phyloP scores from a whole-genome alignment of 352 stramenopile species.

The Phytophthora crassamura region DNA sequence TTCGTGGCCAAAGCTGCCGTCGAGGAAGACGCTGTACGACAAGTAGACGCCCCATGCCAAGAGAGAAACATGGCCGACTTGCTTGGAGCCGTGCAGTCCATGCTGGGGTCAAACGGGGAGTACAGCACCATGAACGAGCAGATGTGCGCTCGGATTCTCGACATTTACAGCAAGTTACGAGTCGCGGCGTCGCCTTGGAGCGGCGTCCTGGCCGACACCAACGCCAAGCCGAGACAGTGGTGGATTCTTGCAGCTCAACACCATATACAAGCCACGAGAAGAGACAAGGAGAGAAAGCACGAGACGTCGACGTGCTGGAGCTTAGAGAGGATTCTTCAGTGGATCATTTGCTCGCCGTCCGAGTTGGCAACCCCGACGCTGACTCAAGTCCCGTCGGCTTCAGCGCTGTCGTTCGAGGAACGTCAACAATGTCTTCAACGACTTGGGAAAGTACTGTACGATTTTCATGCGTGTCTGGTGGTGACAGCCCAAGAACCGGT shows the following conservation, averaged over 20 bases:
- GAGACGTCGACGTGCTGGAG: no score
- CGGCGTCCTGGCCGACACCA: slow-evolving; percentile 5
- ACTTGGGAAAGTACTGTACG: slow-evolving; percentile 9
- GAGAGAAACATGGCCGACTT: slow-evolving; percentile 5
- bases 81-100: slow-evolving; percentile 17
- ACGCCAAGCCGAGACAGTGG: slow-evolving; percentile 13
- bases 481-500: slow-evolving; percentile 15
- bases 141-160: slow-evolving; percentile 7
- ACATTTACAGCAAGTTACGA: slow-evolving; percentile 21
- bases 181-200: slow-evolving; percentile 12
- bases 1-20: neutral
- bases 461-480: slow-evolving; percentile 17
- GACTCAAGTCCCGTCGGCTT: neutral
- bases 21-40: neutral
- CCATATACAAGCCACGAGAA: slow-evolving; percentile 2
- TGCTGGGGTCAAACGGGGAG: slow-evolving; percentile 7
- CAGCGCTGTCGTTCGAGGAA: slow-evolving; percentile 4
- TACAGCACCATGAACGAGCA: slow-evolving; percentile 24
- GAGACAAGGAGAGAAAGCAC: slow-evolving; percentile 4
- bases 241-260: slow-evolving; percentile 14
- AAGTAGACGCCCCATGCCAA: neutral
- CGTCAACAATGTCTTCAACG: neutral
- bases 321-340: slow-evolving; percentile 3
- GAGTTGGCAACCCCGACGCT: neutral
- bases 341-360: slow-evolving; percentile 5